Evolutionary conservation across 2,329 filamentous ascomycete species (phyloP), one percentile per base, ranked within the genome.

Genomic region (Cordyceps cateniannulata): DNA sequence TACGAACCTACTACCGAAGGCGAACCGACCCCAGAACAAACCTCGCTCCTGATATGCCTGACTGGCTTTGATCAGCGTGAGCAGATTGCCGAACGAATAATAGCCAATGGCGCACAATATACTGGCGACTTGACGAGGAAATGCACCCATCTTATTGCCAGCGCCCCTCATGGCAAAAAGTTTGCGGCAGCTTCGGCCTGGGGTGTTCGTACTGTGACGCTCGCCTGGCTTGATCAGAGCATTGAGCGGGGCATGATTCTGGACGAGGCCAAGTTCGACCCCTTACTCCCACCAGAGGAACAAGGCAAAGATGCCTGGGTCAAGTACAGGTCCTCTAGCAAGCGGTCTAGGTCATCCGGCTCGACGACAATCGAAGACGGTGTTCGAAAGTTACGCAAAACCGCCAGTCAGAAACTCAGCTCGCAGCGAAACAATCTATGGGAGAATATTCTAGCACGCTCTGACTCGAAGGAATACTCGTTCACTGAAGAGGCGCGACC

Each of bases 71-170:
- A 82, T 32, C 74, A 91, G 68, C 84, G 93, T 62, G 83, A 86
- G 57, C 78, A 82, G 48, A 87, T 98, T 64, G 85, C 91, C 63
- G 79, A 86, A 22, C 83, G 81, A 24, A 85, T 93, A 64, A 77
- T 78, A 47, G 73, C 79, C 18, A 85, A 96, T 69, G 93, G 93
- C 35, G 95, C 87, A n/a, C 78, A 83, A 59, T 97, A 97, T 71
- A 87, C 89, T 29, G 91, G 90, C 60, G 93, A 99, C 71, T 81
- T 99, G 58, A 96, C 92, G 10, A 91, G 87, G 69, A 81, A 80
- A 59, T 90, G 96, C 65, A 96, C 92, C 2, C 95, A 99, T 73
- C 82, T 99, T 18, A 88, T 99, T 65, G 91, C 91, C 35, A 83
- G 84, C 63, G 84, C 83, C 55, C 86, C 93, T 9, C 84, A 90